phyloP scores from a whole-genome alignment of 1,139 yeast species.

The Protomyces pachydermus region DNA sequence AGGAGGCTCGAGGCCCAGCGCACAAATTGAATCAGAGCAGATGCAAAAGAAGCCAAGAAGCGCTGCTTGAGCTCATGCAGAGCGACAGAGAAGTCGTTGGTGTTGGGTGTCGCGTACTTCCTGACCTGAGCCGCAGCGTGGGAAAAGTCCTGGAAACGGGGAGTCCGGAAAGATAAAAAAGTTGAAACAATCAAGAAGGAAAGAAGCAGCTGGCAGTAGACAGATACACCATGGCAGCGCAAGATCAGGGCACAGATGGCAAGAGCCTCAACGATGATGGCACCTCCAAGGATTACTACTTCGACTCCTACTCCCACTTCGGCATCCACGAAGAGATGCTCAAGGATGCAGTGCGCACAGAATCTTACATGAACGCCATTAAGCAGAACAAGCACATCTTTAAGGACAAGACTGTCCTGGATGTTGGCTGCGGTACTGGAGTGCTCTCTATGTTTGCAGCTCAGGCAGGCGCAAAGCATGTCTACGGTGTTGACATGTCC shows the following conservation, averaged over 20 bases:
- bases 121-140: no score
- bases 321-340: conserved; percentile 59
- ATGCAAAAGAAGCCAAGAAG: no score
- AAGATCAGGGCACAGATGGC: neutral
- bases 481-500: conserved; percentile 72
- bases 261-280: conserved; percentile 14
- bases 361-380: conserved; percentile 53
- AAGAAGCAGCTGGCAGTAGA: neutral
- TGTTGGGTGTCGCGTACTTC: no score
- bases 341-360: conserved; percentile 53
- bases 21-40: no score
- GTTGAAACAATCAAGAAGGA: neutral
- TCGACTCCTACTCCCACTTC: conserved; percentile 53
- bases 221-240: neutral
- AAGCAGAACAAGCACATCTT: conserved; percentile 51
- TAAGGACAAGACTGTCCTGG: conserved; percentile 51
- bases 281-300: conserved; percentile 42
- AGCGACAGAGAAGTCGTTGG: no score
- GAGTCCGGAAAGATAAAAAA: no score
- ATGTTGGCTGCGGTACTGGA: conserved; percentile 58
- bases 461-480: conserved; percentile 57
- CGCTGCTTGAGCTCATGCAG: no score
- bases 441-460: conserved; percentile 58
- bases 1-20: no score
- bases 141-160: no score